Evolutionary conservation across 2,329 filamentous ascomycete genomes (phyloP), one percentile per base, ranked within the genome.

Genomic region (Teratosphaeria epicoccoides): DNA sequence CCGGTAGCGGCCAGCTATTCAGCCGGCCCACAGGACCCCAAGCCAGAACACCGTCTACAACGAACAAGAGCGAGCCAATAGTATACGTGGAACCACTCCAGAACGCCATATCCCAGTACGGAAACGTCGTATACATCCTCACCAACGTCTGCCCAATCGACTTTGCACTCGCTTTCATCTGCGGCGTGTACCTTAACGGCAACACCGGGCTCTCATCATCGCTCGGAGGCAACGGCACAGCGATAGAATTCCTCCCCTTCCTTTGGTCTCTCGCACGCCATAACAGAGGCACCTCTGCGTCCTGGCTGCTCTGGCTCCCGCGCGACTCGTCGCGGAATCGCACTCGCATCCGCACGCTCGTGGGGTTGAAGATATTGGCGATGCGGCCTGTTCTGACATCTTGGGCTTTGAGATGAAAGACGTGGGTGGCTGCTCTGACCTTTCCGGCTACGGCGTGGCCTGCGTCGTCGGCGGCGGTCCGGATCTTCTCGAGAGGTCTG

Each of bases 51-150:
- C 61, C 59, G 43, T 58, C 55, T 20, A 57, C 54, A n/a, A 63
- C 55, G 51, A 63, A 65, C 4, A 65, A 51, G 4, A 58, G 54
- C 2, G 60, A 61, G 25, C 63, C 63, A 7, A 59, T 54, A 9
- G 58, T 60, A 33, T 64, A 65, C 3, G 56, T 56, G 47, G 53
- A 62, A 11, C 59, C 62, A 23, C 51, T 54, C 60, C 61, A 63
- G 52, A 61, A 64, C 7, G 61, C 58, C 61, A 64, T 61, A 44
- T 65, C 61, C 60, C 62, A 61, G 46, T 63, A 63, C 4, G 63
- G 57, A 52, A 65, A 63, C 10, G 57, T 61, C 11, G 56, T 59
- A 23, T 56, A 47, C 62, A 64, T 65, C 1, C 44, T 50, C 26
- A 49, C 50, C 33, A 40, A 17, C 14, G 33, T 40, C 14, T 17